phyloP scores from a whole-genome alignment of 192 early-diverging fungal genomes.

The Mortierella alpina region DNA sequence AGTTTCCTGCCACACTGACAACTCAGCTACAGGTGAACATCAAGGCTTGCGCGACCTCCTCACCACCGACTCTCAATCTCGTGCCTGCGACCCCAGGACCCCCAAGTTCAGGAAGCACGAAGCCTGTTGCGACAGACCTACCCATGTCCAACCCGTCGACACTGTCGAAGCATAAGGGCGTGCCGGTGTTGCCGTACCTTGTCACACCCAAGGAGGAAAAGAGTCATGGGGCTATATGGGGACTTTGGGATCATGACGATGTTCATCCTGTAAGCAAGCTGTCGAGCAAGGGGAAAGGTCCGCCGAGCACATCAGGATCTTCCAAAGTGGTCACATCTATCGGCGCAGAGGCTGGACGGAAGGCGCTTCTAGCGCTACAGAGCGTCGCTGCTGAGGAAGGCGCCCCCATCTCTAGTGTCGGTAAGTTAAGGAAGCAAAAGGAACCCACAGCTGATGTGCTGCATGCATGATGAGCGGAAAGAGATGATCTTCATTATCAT shows the following conservation, averaged over 20 bases:
- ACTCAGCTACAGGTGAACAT: conserved; percentile 49
- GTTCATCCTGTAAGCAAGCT: conserved; percentile 11
- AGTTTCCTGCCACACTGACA: conserved; percentile 14
- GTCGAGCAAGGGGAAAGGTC: conserved; percentile 33
- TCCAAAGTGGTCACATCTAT: conserved; percentile 49
- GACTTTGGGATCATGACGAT: conserved; percentile 50
- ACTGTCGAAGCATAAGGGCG: conserved; percentile 48
- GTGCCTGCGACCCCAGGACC: conserved; percentile 46
- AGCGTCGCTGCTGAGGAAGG: conserved; percentile 50
- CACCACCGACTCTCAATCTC: conserved; percentile 41
- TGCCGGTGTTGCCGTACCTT: conserved; percentile 39
- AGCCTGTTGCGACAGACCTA: conserved; percentile 11
- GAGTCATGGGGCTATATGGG: conserved; percentile 45
- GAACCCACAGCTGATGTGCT: too few relatives aligned
- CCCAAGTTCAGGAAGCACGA: conserved; percentile 14
- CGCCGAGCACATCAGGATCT: conserved; percentile 51
- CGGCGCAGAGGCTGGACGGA: conserved; percentile 47
- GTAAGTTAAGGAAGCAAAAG: conserved; percentile 11
- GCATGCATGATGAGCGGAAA: neutral
- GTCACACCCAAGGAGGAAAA: conserved; percentile 54
- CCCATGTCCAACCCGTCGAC: conserved; percentile 41
- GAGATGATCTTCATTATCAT: neutral
- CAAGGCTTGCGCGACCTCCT: conserved; percentile 26
- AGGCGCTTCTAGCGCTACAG: conserved; percentile 43
- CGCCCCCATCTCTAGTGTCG: conserved; percentile 24